A percentile compares a stretch with the other conserved stretches of the same genome.
phyloP scores from a whole-genome alignment of 2,329 filamentous ascomycete species.

The Ceratocystiopsis brevicomis region DNA sequence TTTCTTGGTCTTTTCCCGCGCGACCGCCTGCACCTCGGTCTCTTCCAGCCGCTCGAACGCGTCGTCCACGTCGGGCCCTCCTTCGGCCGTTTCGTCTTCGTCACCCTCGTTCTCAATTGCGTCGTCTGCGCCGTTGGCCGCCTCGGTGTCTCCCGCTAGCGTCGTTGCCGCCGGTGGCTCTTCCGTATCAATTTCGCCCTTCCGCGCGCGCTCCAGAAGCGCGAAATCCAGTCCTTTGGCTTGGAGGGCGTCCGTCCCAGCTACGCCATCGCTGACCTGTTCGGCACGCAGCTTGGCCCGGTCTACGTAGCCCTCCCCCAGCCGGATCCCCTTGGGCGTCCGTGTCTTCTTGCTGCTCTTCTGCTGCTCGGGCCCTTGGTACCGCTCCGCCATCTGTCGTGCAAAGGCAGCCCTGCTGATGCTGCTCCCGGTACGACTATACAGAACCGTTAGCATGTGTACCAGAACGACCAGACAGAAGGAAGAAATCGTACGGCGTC shows the following conservation, averaged over 20 bases:
- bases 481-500: constrained; percentile 52
- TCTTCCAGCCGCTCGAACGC: constrained; percentile 42
- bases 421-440: constrained; percentile 44
- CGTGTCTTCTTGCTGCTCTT: constrained; percentile 47
- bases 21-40: constrained; percentile 32
- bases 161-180: too few species aligned
- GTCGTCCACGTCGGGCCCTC: constrained; percentile 33
- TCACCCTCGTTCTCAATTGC: constrained; percentile 12
- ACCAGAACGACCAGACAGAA: background rate
- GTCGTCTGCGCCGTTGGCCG: constrained; percentile 26
- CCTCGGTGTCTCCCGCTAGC: constrained; percentile 11
- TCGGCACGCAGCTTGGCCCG: constrained; percentile 45
- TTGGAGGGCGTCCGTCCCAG: constrained; percentile 59
- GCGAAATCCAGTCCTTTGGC: constrained; percentile 73
- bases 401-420: constrained; percentile 50
- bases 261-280: constrained; percentile 65
- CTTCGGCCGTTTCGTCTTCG: background rate
- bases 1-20: constrained; percentile 34
- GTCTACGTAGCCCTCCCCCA: constrained; percentile 69
- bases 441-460: background rate
- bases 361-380: constrained; percentile 31
- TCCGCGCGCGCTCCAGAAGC: constrained; percentile 48
- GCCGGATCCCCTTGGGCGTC: constrained; percentile 64
- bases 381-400: constrained; percentile 62
- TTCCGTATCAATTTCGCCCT: constrained; percentile 31